phyloP scores from a whole-genome alignment of 768 basidiomycete species.

The Rickenella mellea region DNA sequence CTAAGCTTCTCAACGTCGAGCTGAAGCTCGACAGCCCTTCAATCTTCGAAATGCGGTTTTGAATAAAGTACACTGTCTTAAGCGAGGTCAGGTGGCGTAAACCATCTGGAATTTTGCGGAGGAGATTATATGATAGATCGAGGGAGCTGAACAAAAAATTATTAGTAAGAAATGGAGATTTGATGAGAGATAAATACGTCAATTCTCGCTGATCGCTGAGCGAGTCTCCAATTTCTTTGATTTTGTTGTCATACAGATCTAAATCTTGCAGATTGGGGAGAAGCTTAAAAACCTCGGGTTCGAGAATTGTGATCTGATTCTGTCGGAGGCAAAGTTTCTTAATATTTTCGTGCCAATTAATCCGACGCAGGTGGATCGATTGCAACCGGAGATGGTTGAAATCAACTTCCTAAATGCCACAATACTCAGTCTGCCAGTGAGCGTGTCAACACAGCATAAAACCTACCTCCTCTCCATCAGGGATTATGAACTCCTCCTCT shows the following conservation, averaged over 20 bases:
- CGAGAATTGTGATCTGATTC: slow-evolving; percentile 67
- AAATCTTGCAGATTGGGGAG: slow-evolving; percentile 74
- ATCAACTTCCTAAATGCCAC: too few relatives aligned
- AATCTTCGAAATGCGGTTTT: slow-evolving; percentile 87
- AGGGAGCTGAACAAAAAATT: slow-evolving; percentile 42
- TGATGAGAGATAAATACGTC: too few relatives aligned
- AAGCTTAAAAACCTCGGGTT: slow-evolving; percentile 59
- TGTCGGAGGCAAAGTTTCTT: slow-evolving; percentile 77
- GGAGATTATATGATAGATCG: slow-evolving; percentile 92
- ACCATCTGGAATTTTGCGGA: slow-evolving; percentile 59
- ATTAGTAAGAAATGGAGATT: too few relatives aligned
- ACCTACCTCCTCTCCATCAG: too few relatives aligned
- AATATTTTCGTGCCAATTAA: too few relatives aligned
- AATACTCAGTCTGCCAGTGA: too few relatives aligned
- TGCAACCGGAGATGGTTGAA: too few relatives aligned
- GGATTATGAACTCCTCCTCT: too few relatives aligned
- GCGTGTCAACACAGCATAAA: too few relatives aligned
- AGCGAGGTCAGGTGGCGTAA: slow-evolving; percentile 52
- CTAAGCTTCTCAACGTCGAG: slow-evolving; percentile 66
- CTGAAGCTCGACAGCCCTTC: slow-evolving; percentile 46
- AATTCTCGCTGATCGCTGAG: slow-evolving; percentile 48
- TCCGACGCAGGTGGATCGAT: too few relatives aligned
- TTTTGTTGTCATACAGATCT: slow-evolving; percentile 93
- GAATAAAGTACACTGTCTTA: slow-evolving; percentile 84
- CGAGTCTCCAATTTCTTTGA: slow-evolving; percentile 64